phyloP scores from a whole-genome alignment of 108 stramenopile species.

The Fragilariopsis cylindrus region DNA sequence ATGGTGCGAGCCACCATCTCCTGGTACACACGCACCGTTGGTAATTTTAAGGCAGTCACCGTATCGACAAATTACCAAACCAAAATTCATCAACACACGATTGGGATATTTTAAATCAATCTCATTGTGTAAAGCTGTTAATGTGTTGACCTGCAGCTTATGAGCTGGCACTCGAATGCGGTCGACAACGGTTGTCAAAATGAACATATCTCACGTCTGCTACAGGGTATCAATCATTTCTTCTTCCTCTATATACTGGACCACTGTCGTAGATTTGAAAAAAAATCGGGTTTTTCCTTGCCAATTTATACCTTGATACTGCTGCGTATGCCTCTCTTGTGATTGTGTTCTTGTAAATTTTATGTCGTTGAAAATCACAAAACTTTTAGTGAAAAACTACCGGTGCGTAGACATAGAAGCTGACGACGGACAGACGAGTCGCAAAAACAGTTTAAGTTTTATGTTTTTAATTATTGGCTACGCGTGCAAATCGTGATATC shows the following conservation, averaged over 20 bases:
- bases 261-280: too few species aligned
- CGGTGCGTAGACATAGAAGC: too few species aligned
- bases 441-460: too few species aligned
- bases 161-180: slow-evolving; percentile 73
- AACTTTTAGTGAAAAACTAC: too few species aligned
- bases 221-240: slow-evolving; percentile 8
- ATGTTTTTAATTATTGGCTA: too few species aligned
- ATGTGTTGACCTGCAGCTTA: slow-evolving; percentile 60
- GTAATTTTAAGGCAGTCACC: slow-evolving; percentile 62
- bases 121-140: slow-evolving; percentile 62
- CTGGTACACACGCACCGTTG: slow-evolving; percentile 72
- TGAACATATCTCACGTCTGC: slow-evolving; percentile 60
- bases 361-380: too few species aligned
- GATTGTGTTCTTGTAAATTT: too few species aligned
- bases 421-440: too few species aligned
- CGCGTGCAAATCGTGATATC: too few species aligned
- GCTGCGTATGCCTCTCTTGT: too few species aligned
- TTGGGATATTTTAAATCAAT: slow-evolving; percentile 83
- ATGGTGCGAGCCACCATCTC: slow-evolving; percentile 85
- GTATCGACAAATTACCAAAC: slow-evolving; percentile 80
- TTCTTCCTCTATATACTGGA: not conserved
- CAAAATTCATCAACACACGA: slow-evolving; percentile 81
- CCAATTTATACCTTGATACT: too few species aligned
- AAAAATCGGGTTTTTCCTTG: too few species aligned
- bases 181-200: slow-evolving; percentile 68